Conservation (phyloP, 2,329 filamentous ascomycete species). For the Penicillium sp. region DNA sequence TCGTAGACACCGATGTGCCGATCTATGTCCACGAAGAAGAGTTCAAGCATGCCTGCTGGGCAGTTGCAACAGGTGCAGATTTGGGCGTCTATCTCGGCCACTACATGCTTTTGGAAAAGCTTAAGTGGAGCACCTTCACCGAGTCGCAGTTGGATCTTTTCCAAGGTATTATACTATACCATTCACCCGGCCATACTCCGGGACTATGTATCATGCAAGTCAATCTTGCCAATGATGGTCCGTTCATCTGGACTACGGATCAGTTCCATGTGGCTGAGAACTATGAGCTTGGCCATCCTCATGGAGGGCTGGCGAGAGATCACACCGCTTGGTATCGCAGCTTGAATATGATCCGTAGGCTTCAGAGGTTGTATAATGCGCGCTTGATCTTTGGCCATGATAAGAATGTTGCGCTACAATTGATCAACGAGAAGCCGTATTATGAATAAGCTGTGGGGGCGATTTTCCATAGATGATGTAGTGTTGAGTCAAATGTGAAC, state of each 20-base stretch:
- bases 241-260: slow-evolving; percentile 45
- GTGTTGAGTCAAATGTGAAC: no score
- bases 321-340: slow-evolving; percentile 41
- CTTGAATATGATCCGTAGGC: slow-evolving; percentile 26
- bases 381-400: slow-evolving; percentile 38
- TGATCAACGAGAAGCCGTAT: background rate
- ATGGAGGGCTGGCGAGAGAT: slow-evolving; percentile 41
- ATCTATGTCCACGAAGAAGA: slow-evolving; percentile 53
- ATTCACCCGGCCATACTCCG: slow-evolving; percentile 40
- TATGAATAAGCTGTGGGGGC: background rate
- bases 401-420: background rate
- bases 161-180: slow-evolving; percentile 42
- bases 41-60: slow-evolving; percentile 49
- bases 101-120: slow-evolving; percentile 36
- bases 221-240: slow-evolving; percentile 37
- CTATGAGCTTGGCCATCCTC: slow-evolving; percentile 35
- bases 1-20: slow-evolving; percentile 44
- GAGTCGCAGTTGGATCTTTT: slow-evolving; percentile 42
- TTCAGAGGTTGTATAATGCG: slow-evolving; percentile 34
- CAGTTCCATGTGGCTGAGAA: slow-evolving; percentile 45
- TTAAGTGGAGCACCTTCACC: slow-evolving; percentile 49
- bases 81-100: slow-evolving; percentile 41
- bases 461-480: no score
- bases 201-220: slow-evolving; percentile 41
- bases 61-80: slow-evolving; percentile 45